Evolutionary conservation across 257 asterid species (phyloP).

Genomic region (Salvia miltiorrhiza): DNA sequence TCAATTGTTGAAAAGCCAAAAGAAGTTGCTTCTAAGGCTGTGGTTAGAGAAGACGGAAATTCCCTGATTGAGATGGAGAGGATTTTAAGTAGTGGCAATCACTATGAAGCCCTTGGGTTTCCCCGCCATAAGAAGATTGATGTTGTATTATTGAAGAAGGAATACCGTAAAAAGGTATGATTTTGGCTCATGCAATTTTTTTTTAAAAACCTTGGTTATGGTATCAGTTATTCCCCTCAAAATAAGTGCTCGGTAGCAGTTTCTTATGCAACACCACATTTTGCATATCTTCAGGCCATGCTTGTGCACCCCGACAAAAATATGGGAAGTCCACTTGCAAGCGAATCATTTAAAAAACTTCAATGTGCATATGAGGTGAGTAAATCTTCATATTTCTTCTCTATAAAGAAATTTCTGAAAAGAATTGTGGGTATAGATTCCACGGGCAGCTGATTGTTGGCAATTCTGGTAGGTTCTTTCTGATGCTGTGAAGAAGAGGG

Average conservation of each 20-base stretch:
- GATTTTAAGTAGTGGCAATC: conserved; percentile 68
- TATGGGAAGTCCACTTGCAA: conserved; percentile 87
- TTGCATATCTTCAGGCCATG: conserved; percentile 63
- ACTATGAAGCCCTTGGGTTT: conserved; percentile 89
- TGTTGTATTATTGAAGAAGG: conserved; percentile 67
- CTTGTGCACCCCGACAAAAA: conserved; percentile 99
- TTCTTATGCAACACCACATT: conserved; percentile 2
- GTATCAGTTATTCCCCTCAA: neutral
- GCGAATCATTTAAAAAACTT: conserved; percentile 96
- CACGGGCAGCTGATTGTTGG: conserved; percentile 30
- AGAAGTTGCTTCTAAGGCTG: conserved; percentile 51
- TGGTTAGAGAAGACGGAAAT: conserved; percentile 59
- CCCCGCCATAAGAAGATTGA: conserved; percentile 74
- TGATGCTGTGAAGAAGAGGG: conserved; percentile 90
- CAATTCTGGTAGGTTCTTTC: conserved; percentile 68
- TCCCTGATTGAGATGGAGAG: conserved; percentile 84
- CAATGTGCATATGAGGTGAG: conserved; percentile 97
- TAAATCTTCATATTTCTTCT: neutral
- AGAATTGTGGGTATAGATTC: conserved; percentile 14
- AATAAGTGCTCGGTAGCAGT: neutral
- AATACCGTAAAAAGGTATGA: conserved; percentile 80
- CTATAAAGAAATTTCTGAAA: conserved; percentile 14
- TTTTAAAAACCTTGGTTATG: neutral
- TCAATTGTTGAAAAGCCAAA: conserved; percentile 55
- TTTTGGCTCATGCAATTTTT: conserved; percentile 10